Percentiles rank a stretch among this genome's conserved stretches.
Evolutionary conservation across 1,139 yeast genomes (phyloP).

Genomic region (Blastobotrys capitulatus): DNA sequence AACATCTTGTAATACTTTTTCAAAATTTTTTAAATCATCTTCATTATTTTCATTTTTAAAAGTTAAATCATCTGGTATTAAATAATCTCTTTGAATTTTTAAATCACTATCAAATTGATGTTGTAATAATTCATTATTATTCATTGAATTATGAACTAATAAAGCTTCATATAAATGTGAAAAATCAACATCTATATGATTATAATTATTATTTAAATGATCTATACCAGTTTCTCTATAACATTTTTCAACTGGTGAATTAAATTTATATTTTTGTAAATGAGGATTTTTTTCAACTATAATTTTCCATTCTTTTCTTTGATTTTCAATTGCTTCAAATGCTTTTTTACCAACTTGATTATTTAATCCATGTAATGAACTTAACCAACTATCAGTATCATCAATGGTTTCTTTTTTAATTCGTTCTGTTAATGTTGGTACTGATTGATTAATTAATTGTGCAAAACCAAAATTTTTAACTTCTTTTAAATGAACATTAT

Average conservation of each 20-base stretch:
- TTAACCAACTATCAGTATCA: slow-evolving; percentile 65
- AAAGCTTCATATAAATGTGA: slow-evolving; percentile 76
- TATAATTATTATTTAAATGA: slow-evolving; percentile 7
- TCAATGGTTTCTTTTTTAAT: slow-evolving; percentile 77
- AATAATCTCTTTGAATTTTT: slow-evolving; percentile 64
- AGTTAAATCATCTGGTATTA: slow-evolving; percentile 46
- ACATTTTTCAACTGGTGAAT: slow-evolving; percentile 79
- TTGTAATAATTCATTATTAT: slow-evolving; percentile 55
- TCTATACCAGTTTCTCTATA: slow-evolving; percentile 53
- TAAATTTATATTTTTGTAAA: slow-evolving; percentile 60
- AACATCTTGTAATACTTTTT: slow-evolving; percentile 45
- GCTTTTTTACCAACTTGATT: slow-evolving; percentile 55
- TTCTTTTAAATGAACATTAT: slow-evolving; percentile 58
- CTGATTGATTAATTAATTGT: slow-evolving; percentile 50
- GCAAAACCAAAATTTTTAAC: slow-evolving; percentile 75
- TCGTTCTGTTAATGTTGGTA: slow-evolving; percentile 70
- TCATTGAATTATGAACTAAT: slow-evolving; percentile 71
- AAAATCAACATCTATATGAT: slow-evolving; percentile 43
- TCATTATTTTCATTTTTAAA: slow-evolving; percentile 15
- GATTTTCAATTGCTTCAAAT: slow-evolving; percentile 48
- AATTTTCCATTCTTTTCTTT: slow-evolving; percentile 55
- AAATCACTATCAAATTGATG: slow-evolving; percentile 67
- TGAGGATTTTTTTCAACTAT: slow-evolving; percentile 39
- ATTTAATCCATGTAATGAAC: slow-evolving; percentile 57
- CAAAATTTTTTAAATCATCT: slow-evolving; percentile 22